Evolutionary conservation across 306 rosid species (phyloP), one percentile per base, ranked within the genome.

Genomic region (Vigna radiata): DNA sequence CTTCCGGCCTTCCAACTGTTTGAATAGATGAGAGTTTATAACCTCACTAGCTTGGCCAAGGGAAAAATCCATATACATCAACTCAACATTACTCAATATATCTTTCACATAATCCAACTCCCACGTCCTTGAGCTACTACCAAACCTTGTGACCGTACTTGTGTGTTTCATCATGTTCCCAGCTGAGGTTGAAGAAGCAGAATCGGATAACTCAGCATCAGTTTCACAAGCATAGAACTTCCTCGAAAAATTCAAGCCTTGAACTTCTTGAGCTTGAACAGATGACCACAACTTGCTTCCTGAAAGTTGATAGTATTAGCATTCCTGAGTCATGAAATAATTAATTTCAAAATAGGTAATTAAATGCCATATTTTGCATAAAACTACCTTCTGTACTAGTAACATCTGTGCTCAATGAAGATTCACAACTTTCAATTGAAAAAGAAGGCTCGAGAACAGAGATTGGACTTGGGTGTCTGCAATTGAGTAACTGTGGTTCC

Each of bases 371-470:
- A 43, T 47, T 60, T 19, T 52, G 70, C 21, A 78, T 54, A 61
- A 31, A 46, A 54, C 53, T 86, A 95, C 97, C 97, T 89, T 86
- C 95, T 36, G 84, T 78, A 81, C 88, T 87, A 19, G 78, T 83
- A 78, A 93, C 73, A 55, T 89, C 95, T 2, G 91, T 71, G 70
- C 86, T 81, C 46, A 79, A 59, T 63, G 92, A 87, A 68, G 98
- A 95, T 54, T 85, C 93, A 44, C 82, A 85, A 83, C 96, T 92
- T 75, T 95, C 98, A 74, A 83, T 75, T 55, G 97, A 95, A 83
- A 90, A 88, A 27, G 93, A 84, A 71, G 89, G 91, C 85, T 90
- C 96, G 18, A 95, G 87, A 87, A 95, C 84, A 19, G 98, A 95
- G 62, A 89, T 83, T 39, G 98, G 97, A 87, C 98, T 92, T 52